Evolutionary conservation across 2,329 filamentous ascomycete species (phyloP).

Genomic region (Trichoderma pleuroti): DNA sequence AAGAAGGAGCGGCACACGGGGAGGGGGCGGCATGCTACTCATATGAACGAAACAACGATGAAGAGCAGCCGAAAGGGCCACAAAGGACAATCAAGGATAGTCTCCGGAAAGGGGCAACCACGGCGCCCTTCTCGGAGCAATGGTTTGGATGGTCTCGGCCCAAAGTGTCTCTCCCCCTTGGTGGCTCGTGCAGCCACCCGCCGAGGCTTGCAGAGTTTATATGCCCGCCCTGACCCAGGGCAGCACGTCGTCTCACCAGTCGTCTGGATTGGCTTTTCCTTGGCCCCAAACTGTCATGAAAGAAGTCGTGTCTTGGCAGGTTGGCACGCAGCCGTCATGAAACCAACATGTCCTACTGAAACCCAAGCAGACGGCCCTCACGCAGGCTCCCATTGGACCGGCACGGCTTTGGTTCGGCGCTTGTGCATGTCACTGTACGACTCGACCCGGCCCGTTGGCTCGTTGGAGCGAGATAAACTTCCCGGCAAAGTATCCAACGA

Average conservation of each 20-base stretch:
- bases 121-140: not conserved
- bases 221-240: not conserved
- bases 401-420: not conserved
- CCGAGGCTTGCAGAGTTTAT: not conserved
- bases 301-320: not conserved
- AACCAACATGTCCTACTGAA: not conserved
- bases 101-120: not conserved
- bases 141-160: not conserved
- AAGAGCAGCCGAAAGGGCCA: not conserved
- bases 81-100: not conserved
- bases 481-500: not conserved
- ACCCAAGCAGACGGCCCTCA: not conserved
- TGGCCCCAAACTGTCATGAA: too few species aligned
- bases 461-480: not conserved
- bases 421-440: not conserved
- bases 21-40: not conserved
- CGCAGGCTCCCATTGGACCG: not conserved
- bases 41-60: not conserved
- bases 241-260: too few species aligned
- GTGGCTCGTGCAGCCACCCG: not conserved
- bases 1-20: not conserved
- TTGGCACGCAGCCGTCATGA: not conserved
- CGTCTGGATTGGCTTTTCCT: not conserved
- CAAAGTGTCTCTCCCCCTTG: not conserved
- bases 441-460: not conserved